Percentiles rank a stretch among this genome's conserved stretches.
Conservation (phyloP, 129 eudicot genomes). For the Silybum marianum region DNA sequence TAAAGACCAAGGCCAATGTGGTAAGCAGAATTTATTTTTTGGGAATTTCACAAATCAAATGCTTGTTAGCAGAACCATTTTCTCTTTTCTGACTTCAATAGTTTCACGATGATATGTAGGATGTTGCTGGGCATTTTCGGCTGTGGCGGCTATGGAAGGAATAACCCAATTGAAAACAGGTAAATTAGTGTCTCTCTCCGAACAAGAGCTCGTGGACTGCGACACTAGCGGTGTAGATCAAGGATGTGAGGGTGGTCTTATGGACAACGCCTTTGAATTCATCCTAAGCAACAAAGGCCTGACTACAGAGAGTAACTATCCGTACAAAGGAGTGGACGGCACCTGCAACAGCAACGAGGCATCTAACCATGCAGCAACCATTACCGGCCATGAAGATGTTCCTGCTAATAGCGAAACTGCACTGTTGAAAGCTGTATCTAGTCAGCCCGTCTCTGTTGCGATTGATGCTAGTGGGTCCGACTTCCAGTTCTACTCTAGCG, state of each 20-base stretch:
- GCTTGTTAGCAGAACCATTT: no score
- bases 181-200: slow-evolving; percentile 13
- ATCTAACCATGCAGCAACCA: slow-evolving; percentile 35
- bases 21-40: slow-evolving; percentile 15
- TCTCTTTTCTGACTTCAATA: not conserved
- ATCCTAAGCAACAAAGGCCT: slow-evolving; percentile 20
- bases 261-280: slow-evolving; percentile 34
- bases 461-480: slow-evolving; percentile 32
- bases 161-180: slow-evolving; percentile 21
- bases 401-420: slow-evolving; percentile 41
- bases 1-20: slow-evolving; percentile 45
- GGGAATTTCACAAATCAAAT: not conserved
- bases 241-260: slow-evolving; percentile 35
- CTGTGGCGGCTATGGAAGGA: slow-evolving; percentile 32
- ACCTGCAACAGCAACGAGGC: slow-evolving; percentile 29
- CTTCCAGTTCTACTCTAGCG: slow-evolving; percentile 36
- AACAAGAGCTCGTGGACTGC: slow-evolving; percentile 37
- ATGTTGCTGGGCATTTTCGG: slow-evolving; percentile 39
- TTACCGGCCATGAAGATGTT: slow-evolving; percentile 34
- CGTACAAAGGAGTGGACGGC: slow-evolving; percentile 26
- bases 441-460: slow-evolving; percentile 44
- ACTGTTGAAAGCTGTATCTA: slow-evolving; percentile 26
- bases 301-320: slow-evolving; percentile 33
- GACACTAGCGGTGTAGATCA: slow-evolving; percentile 34
- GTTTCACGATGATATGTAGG: slow-evolving; percentile 12